Evolutionary conservation across 179 eudicot species (phyloP), one percentile per base, ranked within the genome.

Genomic region (Patellifolia procumbens): DNA sequence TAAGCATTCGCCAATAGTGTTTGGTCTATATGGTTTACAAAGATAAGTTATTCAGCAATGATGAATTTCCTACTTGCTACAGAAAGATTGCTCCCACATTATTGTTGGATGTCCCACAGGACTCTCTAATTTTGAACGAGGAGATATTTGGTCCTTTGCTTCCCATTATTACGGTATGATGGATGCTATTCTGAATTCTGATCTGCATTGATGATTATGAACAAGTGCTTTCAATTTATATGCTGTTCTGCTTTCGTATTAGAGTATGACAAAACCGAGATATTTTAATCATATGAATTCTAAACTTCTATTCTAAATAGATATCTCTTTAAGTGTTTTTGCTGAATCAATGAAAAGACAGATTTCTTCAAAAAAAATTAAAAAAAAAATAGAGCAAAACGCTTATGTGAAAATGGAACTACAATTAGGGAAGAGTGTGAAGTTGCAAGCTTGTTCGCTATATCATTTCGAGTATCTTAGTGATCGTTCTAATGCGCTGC

Each of bases 81-180:
- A 93, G 98, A 68, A 81, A 79, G 79, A 93, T 93, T 65, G 85
- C 92, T 79, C 98, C 97, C 5, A 89, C 96, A 20, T 76, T 92
- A 70, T 74, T 92, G 78, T 63, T 88, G 81, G 92, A 88, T 88
- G 90, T 74, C 62, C 98, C 98, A 10, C 84, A 74, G 68, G 94
- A 91, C 75, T 87, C 97, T 61, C 68, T 82, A 69, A 85, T 93
- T 60, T 90, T 93, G 98, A 90, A 63, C 22, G 98, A 93, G 79
- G 98, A 93, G 81, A 88, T 93, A 74, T 93, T 93, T 73, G 98
- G 98, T 62, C 98, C 98, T 63, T 70, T 93, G 81, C 95, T 93
- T 85, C 97, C 98, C 53, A 90, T 93, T 77, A 8, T 91, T 80
- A 91, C 93, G 86, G 98, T 93, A 89, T 70, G 68, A 69, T 37